phyloP scores from a whole-genome alignment of 306 rosid genomes.

The Luffa aegyptiaca region DNA sequence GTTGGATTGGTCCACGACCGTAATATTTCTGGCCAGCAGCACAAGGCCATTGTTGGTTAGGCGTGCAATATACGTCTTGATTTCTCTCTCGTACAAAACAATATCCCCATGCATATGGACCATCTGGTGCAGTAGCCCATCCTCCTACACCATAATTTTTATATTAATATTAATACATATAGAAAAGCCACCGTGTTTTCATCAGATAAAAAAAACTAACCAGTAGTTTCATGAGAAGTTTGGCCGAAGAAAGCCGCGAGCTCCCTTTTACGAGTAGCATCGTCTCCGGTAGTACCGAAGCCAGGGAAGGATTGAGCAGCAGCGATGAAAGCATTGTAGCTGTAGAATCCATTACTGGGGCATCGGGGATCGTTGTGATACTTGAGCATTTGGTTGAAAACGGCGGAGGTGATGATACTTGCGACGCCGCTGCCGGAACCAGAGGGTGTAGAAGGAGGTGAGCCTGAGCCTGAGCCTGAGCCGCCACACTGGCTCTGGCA shows the following conservation, averaged over 20 bases:
- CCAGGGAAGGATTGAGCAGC: conserved; percentile 27
- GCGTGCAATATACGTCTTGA: neutral
- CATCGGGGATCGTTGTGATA: conserved; percentile 24
- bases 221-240: conserved; percentile 34
- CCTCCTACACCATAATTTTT: conserved; percentile 3
- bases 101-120: conserved; percentile 46
- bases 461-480: neutral
- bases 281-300: conserved; percentile 31
- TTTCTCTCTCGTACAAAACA: neutral
- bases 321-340: conserved; percentile 29
- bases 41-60: neutral
- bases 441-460: too few relatives aligned
- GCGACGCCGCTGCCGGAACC: neutral
- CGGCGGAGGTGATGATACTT: conserved; percentile 9
- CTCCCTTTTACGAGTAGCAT: conserved; percentile 20
- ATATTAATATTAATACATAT: neutral
- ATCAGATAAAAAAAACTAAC: neutral
- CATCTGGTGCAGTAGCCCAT: conserved; percentile 32
- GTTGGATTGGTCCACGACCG: conserved; percentile 5
- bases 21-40: neutral
- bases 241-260: conserved; percentile 26
- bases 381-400: conserved; percentile 25
- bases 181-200: too few relatives aligned
- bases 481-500: conserved; percentile 38
- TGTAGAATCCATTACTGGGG: conserved; percentile 30